Evolutionary conservation across 2,329 filamentous ascomycete genomes (phyloP).

Genomic region (Dryadomyces quercus-mongolicae): DNA sequence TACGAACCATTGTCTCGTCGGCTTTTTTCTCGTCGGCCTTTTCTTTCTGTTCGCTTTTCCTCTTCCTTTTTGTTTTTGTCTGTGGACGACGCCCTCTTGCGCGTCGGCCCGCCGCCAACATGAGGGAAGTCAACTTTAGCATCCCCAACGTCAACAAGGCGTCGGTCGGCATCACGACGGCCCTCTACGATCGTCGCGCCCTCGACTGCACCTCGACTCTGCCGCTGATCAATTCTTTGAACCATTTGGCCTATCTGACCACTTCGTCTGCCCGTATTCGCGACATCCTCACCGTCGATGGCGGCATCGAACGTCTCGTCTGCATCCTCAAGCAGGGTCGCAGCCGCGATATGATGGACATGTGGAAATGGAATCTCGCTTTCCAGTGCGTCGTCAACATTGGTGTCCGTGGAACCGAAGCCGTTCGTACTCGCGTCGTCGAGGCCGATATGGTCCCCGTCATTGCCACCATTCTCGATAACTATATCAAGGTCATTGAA

Average conservation of each 20-base stretch:
- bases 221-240: constrained; percentile 95
- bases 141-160: constrained; percentile 99
- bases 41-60: not conserved
- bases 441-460: constrained; percentile 99
- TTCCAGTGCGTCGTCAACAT: constrained; percentile 99
- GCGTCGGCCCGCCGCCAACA: constrained; percentile 25
- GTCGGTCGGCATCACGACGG: constrained; percentile 87
- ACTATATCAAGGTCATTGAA: constrained; percentile 94
- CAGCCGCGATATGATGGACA: constrained; percentile 98
- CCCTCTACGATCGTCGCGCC: constrained; percentile 91
- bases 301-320: constrained; percentile 89
- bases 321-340: constrained; percentile 96
- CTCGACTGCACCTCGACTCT: constrained; percentile 97
- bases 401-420: constrained; percentile 88
- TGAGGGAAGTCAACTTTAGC: constrained; percentile 99
- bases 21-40: not conserved
- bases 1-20: too few relatives aligned
- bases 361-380: constrained; percentile 99
- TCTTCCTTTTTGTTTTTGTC: not conserved
- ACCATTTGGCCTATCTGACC: constrained; percentile 95
- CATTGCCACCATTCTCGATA: constrained; percentile 94
- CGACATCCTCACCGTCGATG: constrained; percentile 97
- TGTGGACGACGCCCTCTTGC: not conserved
- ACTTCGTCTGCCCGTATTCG: constrained; percentile 95
- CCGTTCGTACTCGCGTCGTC: constrained; percentile 85